These are phyloP conservation scores for Salvia splendens DNA, from an alignment of 257 asterid species.

Conservation along the genomic window DNA sequence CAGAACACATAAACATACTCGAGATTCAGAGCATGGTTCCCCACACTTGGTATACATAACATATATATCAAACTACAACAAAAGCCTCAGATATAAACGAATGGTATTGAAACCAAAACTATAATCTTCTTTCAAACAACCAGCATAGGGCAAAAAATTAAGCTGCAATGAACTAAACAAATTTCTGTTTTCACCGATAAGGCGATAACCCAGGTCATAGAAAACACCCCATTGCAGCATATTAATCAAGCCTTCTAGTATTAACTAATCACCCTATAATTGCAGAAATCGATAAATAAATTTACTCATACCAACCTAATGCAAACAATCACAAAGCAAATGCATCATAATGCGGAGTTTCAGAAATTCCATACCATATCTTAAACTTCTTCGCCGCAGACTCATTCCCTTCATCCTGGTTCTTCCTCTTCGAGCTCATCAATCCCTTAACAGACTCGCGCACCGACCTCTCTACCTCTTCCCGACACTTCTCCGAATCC, in stretches of 20 bases:
- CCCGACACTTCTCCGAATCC: constrained; percentile 83
- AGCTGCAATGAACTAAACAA: not conserved
- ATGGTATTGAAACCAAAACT: no score
- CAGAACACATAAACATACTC: not conserved
- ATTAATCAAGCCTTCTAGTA: not conserved
- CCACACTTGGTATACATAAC: not conserved
- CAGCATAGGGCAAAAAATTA: not conserved
- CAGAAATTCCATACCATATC: constrained; percentile 56
- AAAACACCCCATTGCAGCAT: not conserved
- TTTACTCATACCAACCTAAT: not conserved
- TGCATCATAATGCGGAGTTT: not conserved
- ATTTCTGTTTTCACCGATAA: not conserved
- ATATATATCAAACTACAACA: not conserved
- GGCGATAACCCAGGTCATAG: not conserved
- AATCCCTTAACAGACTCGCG: constrained; percentile 64
- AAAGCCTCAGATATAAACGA: no score
- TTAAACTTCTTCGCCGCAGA: constrained; percentile 59
- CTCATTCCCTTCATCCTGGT: constrained; percentile 33
- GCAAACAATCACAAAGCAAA: constrained; percentile 1
- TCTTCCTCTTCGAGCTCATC: constrained; percentile 58
- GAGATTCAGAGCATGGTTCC: not conserved
- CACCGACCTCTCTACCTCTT: constrained; percentile 78
- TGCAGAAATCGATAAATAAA: not conserved
- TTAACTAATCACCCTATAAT: not conserved
- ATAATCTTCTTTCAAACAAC: not conserved